Conservation (phyloP, 441 rosid genomes). For the Populus trichocarpa region DNA sequence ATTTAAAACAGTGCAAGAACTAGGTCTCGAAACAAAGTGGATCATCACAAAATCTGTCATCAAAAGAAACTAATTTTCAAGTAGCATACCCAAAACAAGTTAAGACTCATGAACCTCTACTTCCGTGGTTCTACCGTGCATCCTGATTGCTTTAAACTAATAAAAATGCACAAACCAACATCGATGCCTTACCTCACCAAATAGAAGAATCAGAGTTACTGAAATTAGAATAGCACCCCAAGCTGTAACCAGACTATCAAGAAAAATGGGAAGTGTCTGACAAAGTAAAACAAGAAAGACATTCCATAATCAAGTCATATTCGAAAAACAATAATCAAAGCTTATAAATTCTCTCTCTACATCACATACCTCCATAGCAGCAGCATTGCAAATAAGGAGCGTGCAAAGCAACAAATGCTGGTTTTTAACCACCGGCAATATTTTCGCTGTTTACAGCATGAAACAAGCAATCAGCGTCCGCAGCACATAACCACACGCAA, state of each 20-base stretch:
- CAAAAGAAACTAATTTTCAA: neutral
- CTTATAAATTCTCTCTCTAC: neutral
- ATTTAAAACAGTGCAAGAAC: neutral
- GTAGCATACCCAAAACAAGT: conserved; percentile 5
- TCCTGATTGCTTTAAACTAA: neutral
- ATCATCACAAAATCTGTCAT: neutral
- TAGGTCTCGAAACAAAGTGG: neutral
- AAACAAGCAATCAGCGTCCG: neutral
- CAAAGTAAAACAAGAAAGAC: neutral
- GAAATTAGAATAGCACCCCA: conserved; percentile 67
- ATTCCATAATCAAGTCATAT: neutral
- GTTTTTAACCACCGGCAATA: conserved; percentile 59
- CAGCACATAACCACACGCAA: neutral
- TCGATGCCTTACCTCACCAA: conserved; percentile 60
- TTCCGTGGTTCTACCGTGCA: neutral
- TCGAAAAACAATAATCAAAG: neutral
- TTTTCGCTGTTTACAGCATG: conserved; percentile 46
- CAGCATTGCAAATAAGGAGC: conserved; percentile 66
- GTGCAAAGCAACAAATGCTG: conserved; percentile 75
- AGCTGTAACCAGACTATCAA: conserved; percentile 54
- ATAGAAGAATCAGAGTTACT: conserved; percentile 62
- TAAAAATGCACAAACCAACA: conserved; percentile 3
- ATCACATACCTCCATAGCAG: conserved; percentile 62
- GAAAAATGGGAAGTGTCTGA: conserved; percentile 72
- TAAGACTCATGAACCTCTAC: neutral